These are phyloP conservation scores for Corrigiola litoralis DNA, from an alignment of 179 eudicot genomes.

Conservation along the genomic window DNA sequence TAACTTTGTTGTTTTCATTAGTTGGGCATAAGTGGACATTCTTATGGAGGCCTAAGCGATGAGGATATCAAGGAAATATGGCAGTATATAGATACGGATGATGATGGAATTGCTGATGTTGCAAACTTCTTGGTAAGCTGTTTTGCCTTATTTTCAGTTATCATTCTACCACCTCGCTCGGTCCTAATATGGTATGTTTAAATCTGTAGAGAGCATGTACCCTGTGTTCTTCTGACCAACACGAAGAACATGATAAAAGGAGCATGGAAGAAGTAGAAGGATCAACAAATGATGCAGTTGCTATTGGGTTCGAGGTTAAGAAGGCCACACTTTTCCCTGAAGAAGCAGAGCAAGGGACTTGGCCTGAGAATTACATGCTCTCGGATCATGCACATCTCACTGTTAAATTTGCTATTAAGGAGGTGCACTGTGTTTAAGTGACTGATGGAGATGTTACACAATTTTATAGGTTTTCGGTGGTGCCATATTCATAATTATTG, in stretches of 20 bases:
- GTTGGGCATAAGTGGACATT: constrained; percentile 62
- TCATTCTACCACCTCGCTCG: not conserved
- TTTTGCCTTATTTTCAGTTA: not conserved
- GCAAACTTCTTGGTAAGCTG: constrained; percentile 49
- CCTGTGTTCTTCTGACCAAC: constrained; percentile 11
- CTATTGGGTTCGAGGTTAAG: constrained; percentile 68
- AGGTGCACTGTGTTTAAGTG: constrained; percentile 32
- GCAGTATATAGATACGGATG: constrained; percentile 64
- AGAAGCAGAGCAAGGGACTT: constrained; percentile 70
- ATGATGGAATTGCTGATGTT: constrained; percentile 61
- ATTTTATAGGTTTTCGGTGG: no score
- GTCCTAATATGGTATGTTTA: constrained; percentile 19
- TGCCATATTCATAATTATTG: no score
- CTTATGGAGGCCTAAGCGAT: constrained; percentile 41
- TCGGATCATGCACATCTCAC: constrained; percentile 87
- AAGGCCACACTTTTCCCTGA: constrained; percentile 72
- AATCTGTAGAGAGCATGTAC: constrained; percentile 21
- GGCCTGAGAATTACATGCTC: constrained; percentile 82
- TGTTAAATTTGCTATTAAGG: constrained; percentile 60
- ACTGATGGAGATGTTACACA: not conserved
- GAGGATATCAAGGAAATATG: constrained; percentile 69
- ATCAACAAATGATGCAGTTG: constrained; percentile 20
- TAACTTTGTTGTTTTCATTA: constrained; percentile 16
- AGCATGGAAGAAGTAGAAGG: constrained; percentile 23
- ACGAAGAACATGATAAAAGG: constrained; percentile 10